phyloP scores from a whole-genome alignment of 352 stramenopile genomes.

The Hyaloperonospora brassicae region DNA sequence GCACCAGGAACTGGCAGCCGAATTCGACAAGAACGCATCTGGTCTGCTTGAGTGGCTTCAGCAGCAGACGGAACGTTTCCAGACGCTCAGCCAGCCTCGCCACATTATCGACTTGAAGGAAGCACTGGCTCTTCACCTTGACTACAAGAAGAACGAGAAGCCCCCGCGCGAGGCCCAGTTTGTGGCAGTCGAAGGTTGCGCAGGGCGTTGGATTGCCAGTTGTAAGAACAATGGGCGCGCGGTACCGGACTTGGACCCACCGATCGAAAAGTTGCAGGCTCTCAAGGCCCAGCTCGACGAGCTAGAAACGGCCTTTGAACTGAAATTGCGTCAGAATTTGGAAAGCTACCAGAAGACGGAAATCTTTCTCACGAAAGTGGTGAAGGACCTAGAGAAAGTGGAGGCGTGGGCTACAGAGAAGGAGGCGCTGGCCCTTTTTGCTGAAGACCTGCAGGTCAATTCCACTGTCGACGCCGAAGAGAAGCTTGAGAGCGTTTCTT shows the following conservation, averaged over 20 bases:
- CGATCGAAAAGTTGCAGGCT: slow-evolving; percentile 75
- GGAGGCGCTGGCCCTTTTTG: slow-evolving; percentile 58
- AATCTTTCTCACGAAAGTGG: slow-evolving; percentile 70
- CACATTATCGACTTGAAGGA: slow-evolving; percentile 65
- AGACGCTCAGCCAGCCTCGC: slow-evolving; percentile 57
- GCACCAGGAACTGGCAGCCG: slow-evolving; percentile 69
- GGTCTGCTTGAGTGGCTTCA: slow-evolving; percentile 68
- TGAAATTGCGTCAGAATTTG: slow-evolving; percentile 63
- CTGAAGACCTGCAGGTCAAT: slow-evolving; percentile 43
- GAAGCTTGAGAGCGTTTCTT: slow-evolving; percentile 76
- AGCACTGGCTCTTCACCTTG: slow-evolving; percentile 49
- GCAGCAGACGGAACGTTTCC: slow-evolving; percentile 62
- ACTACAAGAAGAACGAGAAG: slow-evolving; percentile 87
- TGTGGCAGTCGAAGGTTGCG: slow-evolving; percentile 69
- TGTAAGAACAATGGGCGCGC: slow-evolving; percentile 84
- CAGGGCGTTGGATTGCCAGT: slow-evolving; percentile 73
- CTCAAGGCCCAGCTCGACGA: slow-evolving; percentile 61
- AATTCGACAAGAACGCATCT: slow-evolving; percentile 70
- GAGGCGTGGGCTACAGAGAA: slow-evolving; percentile 79
- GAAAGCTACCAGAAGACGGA: slow-evolving; percentile 81
- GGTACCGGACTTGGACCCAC: slow-evolving; percentile 56
- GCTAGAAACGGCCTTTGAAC: slow-evolving; percentile 60
- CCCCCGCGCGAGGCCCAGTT: slow-evolving; percentile 74
- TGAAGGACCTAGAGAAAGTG: slow-evolving; percentile 83
- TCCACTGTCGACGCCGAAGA: slow-evolving; percentile 68